phyloP scores from a whole-genome alignment of 164 flowering plant genomes.

The Dillenia turbinata region DNA sequence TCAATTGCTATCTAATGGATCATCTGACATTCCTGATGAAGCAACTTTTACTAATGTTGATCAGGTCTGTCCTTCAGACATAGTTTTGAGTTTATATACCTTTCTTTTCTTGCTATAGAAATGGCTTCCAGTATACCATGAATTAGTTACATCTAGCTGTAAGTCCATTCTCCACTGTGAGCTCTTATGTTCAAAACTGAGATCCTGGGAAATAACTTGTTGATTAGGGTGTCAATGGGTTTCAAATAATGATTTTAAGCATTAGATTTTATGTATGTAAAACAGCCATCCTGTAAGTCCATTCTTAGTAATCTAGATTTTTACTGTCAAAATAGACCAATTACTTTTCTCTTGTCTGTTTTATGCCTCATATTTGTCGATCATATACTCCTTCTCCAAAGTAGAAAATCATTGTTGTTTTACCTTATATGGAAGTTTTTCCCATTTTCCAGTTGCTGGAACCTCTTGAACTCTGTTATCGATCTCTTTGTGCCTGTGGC shows the following conservation, averaged over 20 bases:
- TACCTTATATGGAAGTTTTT: slow-evolving; percentile 30
- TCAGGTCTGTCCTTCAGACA: slow-evolving; percentile 45
- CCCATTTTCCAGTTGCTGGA: slow-evolving; percentile 38
- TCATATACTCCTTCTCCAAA: slow-evolving; percentile 48
- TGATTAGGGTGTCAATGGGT: no score
- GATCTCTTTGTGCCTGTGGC: slow-evolving; percentile 90
- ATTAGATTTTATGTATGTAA: no score
- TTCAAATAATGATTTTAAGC: no score
- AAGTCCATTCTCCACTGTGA: no score
- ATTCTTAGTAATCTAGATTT: no score
- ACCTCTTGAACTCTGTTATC: slow-evolving; percentile 96
- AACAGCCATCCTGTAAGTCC: no score
- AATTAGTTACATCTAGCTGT: no score
- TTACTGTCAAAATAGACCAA: no score
- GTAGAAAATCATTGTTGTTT: slow-evolving; percentile 43
- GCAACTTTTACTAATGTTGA: slow-evolving; percentile 77
- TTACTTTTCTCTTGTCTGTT: no score
- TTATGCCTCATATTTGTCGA: slow-evolving; percentile 1
- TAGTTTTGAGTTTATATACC: slow-evolving; percentile 6
- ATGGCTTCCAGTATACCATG: slow-evolving; percentile 1
- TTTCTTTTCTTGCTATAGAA: slow-evolving; percentile 15
- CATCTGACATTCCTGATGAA: slow-evolving; percentile 89
- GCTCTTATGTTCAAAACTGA: no score
- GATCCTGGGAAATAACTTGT: no score
- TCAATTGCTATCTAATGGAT: slow-evolving; percentile 59